Percentiles rank a stretch among this genome's conserved stretches.
Conservation (phyloP, 345 rosid genomes). For the Boechera stricta region DNA sequence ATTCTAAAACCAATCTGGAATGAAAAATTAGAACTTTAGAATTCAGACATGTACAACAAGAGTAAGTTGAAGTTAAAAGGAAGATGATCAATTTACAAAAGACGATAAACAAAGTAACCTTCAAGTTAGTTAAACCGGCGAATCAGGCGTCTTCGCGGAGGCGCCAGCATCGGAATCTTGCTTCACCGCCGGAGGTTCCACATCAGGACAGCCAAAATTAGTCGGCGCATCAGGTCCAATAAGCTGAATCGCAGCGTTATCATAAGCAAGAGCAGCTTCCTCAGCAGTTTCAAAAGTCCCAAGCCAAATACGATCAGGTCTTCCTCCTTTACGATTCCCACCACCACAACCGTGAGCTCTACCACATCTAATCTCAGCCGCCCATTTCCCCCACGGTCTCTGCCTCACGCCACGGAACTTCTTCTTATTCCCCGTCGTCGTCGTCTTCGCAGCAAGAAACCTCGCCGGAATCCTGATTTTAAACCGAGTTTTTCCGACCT, state of each 20-base stretch:
- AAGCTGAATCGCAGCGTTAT: constrained; percentile 57
- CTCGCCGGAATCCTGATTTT: constrained; percentile 38
- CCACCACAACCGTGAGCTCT: constrained; percentile 27
- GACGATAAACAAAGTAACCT: constrained; percentile 9
- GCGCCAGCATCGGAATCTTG: constrained; percentile 20
- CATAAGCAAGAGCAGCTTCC: constrained; percentile 66
- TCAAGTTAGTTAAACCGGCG: constrained; percentile 1
- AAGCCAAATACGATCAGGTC: constrained; percentile 56
- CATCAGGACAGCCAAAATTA: constrained; percentile 47
- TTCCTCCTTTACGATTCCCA: constrained; percentile 40
- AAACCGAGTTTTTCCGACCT: constrained; percentile 18
- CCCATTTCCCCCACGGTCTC: constrained; percentile 73
- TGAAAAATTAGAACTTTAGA: constrained; percentile 15
- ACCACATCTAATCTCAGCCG: constrained; percentile 64
- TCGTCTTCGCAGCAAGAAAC: not conserved
- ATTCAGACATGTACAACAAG: not conserved
- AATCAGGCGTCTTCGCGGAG: not conserved
- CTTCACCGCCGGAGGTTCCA: constrained; percentile 13
- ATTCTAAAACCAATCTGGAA: constrained; percentile 5
- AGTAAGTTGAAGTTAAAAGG: not conserved
- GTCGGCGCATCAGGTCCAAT: constrained; percentile 60
- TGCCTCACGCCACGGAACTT: constrained; percentile 68
- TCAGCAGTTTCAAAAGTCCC: constrained; percentile 66
- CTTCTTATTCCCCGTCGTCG: constrained; percentile 20
- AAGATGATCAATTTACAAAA: constrained; percentile 31